These are phyloP conservation scores for Cocos nucifera DNA, from an alignment of 176 grass and related monocot genomes.

Conservation along the genomic window DNA sequence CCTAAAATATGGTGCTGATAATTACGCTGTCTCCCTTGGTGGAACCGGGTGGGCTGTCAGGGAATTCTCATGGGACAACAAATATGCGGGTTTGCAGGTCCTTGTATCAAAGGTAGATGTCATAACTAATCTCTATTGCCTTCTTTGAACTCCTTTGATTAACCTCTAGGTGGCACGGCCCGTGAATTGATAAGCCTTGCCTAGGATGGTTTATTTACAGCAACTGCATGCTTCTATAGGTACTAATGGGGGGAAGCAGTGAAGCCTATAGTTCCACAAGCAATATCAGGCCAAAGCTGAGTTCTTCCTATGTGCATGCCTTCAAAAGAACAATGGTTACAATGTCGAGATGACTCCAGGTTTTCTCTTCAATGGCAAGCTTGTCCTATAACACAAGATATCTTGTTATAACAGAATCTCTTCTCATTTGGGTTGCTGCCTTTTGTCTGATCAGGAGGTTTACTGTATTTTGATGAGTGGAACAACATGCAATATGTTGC, in stretches of 20 bases:
- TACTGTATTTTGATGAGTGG: conserved; percentile 71
- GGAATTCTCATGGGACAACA: conserved; percentile 98
- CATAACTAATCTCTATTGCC: too few relatives aligned
- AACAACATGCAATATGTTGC: conserved; percentile 91
- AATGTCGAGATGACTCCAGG: conserved; percentile 62
- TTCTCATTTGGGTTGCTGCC: not conserved
- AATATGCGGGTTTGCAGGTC: conserved; percentile 80
- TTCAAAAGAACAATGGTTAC: conserved; percentile 82
- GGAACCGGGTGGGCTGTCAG: conserved; percentile 67
- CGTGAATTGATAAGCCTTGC: too few relatives aligned
- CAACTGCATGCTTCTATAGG: conserved; percentile 7
- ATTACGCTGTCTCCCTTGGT: conserved; percentile 48
- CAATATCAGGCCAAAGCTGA: conserved; percentile 90
- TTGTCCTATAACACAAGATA: too few relatives aligned
- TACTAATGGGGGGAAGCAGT: conserved; percentile 27
- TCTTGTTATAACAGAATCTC: not conserved
- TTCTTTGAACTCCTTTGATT: too few relatives aligned
- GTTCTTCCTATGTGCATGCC: conserved; percentile 85
- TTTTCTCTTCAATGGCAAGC: not conserved
- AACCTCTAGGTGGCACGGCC: too few relatives aligned
- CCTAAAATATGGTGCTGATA: conserved; percentile 53
- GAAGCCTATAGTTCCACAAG: conserved; percentile 21
- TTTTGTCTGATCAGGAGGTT: conserved; percentile 33
- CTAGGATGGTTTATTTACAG: too few relatives aligned
- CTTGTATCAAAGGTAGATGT: conserved; percentile 58